Conservation (phyloP, 106 monocot genomes). For the Allium sativum region DNA sequence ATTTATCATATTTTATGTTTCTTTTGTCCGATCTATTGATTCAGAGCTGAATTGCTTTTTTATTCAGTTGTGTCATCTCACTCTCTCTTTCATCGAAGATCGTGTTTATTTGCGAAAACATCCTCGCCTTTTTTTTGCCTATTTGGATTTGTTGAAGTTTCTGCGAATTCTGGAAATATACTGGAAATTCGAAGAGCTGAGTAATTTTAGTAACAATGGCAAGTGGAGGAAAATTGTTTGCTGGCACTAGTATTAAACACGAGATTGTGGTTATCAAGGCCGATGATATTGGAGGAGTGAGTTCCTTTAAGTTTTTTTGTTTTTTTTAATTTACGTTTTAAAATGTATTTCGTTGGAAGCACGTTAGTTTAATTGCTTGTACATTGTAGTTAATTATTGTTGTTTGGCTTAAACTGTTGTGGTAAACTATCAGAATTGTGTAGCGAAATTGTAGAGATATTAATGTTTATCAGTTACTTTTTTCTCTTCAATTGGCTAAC, state of each 20-base stretch:
- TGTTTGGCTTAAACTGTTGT: conserved; percentile 1
- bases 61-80: too few relatives aligned
- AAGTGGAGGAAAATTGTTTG: conserved; percentile 39
- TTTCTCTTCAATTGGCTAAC: neutral
- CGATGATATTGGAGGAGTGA: conserved; percentile 41
- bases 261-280: conserved; percentile 70
- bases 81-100: neutral
- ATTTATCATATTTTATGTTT: too few relatives aligned
- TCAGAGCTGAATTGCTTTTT: too few relatives aligned
- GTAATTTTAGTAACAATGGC: conserved; percentile 18
- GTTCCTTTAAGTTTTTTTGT: conserved; percentile 1
- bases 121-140: neutral
- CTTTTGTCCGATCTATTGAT: too few relatives aligned
- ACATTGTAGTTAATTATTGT: too few relatives aligned
- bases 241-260: conserved; percentile 33
- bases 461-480: neutral
- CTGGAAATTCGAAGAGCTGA: neutral
- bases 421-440: neutral
- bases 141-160: neutral
- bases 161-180: neutral
- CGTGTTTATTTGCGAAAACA: neutral
- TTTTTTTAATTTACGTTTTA: neutral
- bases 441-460: neutral
- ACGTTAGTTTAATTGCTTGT: neutral
- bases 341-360: conserved; percentile 1